A percentile compares a stretch with the other conserved stretches of the same genome.
These are phyloP conservation scores for Polygonum aviculare DNA, from an alignment of 148 eudicot genomes.

Conservation along the genomic window DNA sequence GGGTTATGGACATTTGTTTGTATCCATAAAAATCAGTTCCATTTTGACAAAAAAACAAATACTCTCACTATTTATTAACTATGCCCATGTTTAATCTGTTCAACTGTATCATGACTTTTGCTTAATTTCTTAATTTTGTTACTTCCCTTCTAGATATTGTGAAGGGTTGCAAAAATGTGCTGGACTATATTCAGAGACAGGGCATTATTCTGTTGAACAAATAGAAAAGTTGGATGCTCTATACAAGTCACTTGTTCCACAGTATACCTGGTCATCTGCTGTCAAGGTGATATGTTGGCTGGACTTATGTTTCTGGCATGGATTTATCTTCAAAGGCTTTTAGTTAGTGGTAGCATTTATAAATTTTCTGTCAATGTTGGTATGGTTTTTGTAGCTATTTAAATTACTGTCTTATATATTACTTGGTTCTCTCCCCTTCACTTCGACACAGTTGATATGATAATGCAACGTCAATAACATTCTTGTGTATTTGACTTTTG, in stretches of 20 bases:
- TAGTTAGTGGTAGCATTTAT: not conserved
- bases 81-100: not conserved
- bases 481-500: not conserved
- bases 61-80: not conserved
- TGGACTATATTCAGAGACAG: slow-evolving; percentile 55
- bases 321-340: not conserved
- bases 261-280: slow-evolving; percentile 82
- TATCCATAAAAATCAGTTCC: not conserved
- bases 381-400: not conserved
- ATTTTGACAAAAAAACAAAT: not conserved
- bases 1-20: not conserved
- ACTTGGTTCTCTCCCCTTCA: not conserved
- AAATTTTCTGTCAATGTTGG: not conserved
- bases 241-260: slow-evolving; percentile 68
- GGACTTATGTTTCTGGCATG: slow-evolving; percentile 1
- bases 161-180: slow-evolving; percentile 92
- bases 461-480: not conserved
- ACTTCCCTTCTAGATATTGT: slow-evolving; percentile 47
- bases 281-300: slow-evolving; percentile 57
- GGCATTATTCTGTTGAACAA: slow-evolving; percentile 55
- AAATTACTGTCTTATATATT: not conserved
- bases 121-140: not conserved
- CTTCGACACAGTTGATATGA: not conserved
- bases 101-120: not conserved
- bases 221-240: slow-evolving; percentile 61